Base-by-base conservation (phyloP, 2,329 filamentous ascomycete genomes). In the Hypoxylon sp. region DNA sequence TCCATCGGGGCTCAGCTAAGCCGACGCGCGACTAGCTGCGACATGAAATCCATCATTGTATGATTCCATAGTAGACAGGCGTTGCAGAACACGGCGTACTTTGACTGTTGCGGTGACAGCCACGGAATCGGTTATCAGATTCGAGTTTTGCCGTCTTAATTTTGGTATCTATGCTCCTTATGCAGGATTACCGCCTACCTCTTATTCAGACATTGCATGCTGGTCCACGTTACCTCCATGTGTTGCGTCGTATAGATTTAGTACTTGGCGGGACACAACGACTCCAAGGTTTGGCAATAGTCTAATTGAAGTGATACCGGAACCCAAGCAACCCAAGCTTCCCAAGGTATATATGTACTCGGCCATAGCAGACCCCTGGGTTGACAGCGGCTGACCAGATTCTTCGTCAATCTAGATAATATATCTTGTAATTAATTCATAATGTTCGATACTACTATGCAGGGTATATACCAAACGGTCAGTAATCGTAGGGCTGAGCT, bases 401-500 rank as follows among this genome's bases (percentile, higher is more conserved):
- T 55, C 19, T 59, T 68, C 62, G 65, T 64, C 51, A 68, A 70
- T 70, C 68, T 68, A 58, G 54, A 64, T 70, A 70, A 68, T 68
- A 68, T 70, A 70, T 67, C 52, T 35, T 67, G 56, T 27, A 67
- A 69, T 69, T 65, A 64, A 67, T 52, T 67, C 60, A 52, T 62
- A 65, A 58, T 64, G 54, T 62, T 63, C 60, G 62, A 70, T 70
- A 68, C 68, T 51, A 70, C 68, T 65, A 52, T 68, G 65, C 65
- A 68, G 68, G 62, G 65, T 63, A 64, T 59, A 51, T 60, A 57
- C 13, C 39, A 63, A 66, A 66, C 65, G 55, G 59, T 63, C 46
- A 37, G 56, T 63, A 60, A 29, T 65, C 57, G 54, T 71, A 71
- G 67, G 69, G 69, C 69, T 71, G 69, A 71, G 63, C 58, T 69